A percentile compares a stretch with the other conserved stretches of the same genome.
Conservation (phyloP, 371 early-diverging fungal species). For the Chytridiales sp. region DNA sequence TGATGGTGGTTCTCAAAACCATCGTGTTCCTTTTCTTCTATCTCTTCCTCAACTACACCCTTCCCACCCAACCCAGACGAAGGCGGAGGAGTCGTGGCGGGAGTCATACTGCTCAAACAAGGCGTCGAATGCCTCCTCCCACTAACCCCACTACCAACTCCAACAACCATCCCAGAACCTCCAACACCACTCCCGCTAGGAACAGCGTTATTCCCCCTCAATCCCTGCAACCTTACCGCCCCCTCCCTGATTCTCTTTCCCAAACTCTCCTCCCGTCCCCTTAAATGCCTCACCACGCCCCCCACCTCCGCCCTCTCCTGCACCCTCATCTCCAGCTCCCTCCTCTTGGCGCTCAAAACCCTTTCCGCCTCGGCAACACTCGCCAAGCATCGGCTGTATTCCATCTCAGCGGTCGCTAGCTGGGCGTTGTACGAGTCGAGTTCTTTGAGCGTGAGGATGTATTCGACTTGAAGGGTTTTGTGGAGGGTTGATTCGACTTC, state of each 20-base stretch:
- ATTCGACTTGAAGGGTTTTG: constrained; percentile 29
- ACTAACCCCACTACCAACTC: too few species aligned
- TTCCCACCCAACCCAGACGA: too few species aligned
- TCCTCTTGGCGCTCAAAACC: constrained; percentile 11
- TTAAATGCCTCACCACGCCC: constrained; percentile 16
- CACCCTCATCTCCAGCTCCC: constrained; percentile 19
- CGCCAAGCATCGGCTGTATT: constrained; percentile 3
- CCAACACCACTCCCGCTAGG: too few species aligned
- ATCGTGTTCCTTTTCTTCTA: too few species aligned
- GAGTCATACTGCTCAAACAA: too few species aligned
- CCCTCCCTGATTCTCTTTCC: constrained; percentile 22
- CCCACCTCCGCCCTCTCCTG: constrained; percentile 18
- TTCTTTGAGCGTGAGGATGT: constrained; percentile 22
- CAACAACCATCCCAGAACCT: too few species aligned
- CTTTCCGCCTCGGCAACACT: constrained; percentile 22
- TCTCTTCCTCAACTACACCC: too few species aligned
- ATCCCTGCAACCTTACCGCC: background rate
- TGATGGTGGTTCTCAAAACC: too few species aligned
- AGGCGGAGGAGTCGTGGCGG: too few species aligned
- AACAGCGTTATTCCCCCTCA: too few species aligned
- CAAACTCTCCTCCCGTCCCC: constrained; percentile 10
- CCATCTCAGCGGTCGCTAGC: constrained; percentile 9
- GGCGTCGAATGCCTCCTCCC: too few species aligned
- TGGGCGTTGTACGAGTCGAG: constrained; percentile 26
- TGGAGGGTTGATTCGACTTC: constrained; percentile 31